A percentile compares a stretch with the other conserved stretches of the same genome.
Conservation (phyloP, 257 asterid species). For the Nicotiana sylvestris region DNA sequence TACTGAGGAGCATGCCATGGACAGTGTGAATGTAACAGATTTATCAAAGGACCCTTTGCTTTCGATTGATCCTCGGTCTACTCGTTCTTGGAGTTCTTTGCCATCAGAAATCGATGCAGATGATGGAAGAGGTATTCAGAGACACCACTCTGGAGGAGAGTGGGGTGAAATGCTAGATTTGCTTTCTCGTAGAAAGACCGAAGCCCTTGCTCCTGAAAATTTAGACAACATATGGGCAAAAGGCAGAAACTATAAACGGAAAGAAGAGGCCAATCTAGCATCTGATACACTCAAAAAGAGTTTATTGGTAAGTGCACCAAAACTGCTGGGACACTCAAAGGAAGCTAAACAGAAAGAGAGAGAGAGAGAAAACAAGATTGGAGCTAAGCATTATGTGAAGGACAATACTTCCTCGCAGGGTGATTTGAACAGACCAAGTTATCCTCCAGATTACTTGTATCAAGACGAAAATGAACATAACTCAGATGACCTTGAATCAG, state of each 20-base stretch:
- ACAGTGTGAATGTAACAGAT: slow-evolving; percentile 27
- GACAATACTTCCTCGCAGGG: not conserved
- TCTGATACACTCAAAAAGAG: slow-evolving; percentile 29
- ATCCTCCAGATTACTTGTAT: not conserved
- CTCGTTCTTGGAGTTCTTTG: slow-evolving; percentile 68
- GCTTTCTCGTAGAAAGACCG: slow-evolving; percentile 71
- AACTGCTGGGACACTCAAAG: slow-evolving; percentile 39
- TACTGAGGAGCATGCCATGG: slow-evolving; percentile 28
- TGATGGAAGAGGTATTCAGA: slow-evolving; percentile 50
- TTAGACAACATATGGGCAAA: slow-evolving; percentile 93
- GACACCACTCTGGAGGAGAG: slow-evolving; percentile 62
- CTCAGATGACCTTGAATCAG: slow-evolving; percentile 57
- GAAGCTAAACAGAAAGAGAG: slow-evolving; percentile 39
- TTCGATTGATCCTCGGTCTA: slow-evolving; percentile 59
- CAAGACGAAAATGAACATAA: slow-evolving; percentile 44
- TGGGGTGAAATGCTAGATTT: slow-evolving; percentile 77
- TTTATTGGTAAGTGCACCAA: slow-evolving; percentile 36
- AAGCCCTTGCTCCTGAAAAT: slow-evolving; percentile 84
- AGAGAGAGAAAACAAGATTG: slow-evolving; percentile 12
- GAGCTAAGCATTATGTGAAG: slow-evolving; percentile 5
- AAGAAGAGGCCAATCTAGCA: slow-evolving; percentile 34
- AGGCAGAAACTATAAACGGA: slow-evolving; percentile 72
- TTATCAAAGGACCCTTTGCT: slow-evolving; percentile 80
- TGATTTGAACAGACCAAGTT: not conserved
- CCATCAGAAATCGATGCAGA: slow-evolving; percentile 36